A percentile compares a stretch with the other conserved stretches of the same genome.
phyloP scores from a whole-genome alignment of 768 basidiomycete genomes.

The Lentinula boryana region DNA sequence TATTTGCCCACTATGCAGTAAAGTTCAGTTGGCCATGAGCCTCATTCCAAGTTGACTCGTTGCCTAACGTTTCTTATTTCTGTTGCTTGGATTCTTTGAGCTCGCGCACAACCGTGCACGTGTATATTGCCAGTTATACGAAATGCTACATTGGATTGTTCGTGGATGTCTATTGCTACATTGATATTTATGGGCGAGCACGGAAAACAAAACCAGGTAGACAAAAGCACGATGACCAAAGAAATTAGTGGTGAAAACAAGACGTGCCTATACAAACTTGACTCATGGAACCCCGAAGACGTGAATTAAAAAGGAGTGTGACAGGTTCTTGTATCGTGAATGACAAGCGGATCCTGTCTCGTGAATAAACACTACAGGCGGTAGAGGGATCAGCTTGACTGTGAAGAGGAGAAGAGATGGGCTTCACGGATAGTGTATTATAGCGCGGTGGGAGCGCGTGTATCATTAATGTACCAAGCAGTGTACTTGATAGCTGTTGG shows the following conservation, averaged over 20 bases:
- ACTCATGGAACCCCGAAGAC: conserved; percentile 3
- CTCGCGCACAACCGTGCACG: conserved; percentile 20
- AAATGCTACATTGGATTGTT: conserved; percentile 18
- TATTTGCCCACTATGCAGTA: too few species aligned
- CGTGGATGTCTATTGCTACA: conserved; percentile 31
- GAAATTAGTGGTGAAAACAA: conserved; percentile 7
- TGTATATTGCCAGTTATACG: conserved; percentile 33
- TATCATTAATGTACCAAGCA: neutral
- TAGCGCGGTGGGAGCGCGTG: neutral
- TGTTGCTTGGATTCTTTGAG: neutral
- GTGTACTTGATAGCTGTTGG: neutral
- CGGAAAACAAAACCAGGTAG: conserved; percentile 11
- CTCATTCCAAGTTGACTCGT: too few species aligned
- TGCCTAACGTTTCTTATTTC: too few species aligned
- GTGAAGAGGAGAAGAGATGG: neutral
- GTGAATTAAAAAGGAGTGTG: conserved; percentile 6
- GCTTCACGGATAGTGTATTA: neutral
- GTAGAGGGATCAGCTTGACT: neutral
- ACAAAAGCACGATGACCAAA: conserved; percentile 7
- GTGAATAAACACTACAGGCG: conserved; percentile 2
- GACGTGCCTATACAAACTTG: conserved; percentile 10
- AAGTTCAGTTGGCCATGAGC: too few species aligned
- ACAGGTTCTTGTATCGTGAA: conserved; percentile 7
- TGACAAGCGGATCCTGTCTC: conserved; percentile 6
- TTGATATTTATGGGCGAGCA: conserved; percentile 8